Evolutionary conservation across 1,139 yeast genomes (phyloP), one percentile per base, ranked within the genome.

Genomic region (Protomyces pachydermus): DNA sequence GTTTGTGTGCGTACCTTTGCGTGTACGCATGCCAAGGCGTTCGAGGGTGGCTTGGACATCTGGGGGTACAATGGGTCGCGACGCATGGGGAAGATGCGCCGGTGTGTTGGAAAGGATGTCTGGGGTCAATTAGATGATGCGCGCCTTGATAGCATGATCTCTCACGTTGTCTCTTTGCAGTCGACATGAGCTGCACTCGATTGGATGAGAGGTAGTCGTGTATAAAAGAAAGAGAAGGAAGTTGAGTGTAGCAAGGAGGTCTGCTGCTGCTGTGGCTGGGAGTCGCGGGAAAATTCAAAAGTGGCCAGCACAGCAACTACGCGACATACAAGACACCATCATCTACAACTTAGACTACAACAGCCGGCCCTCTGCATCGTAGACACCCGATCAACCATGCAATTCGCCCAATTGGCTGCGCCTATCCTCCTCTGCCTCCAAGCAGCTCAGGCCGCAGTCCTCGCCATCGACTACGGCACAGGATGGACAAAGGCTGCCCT

Each of bases 401-500:
- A 45, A 20, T 14, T 50, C 20, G 32, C 53, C 25, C 45, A 34
- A 10, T 16, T 42, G 32, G 65, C 64, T 14, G 23, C 25, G 14
- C 3, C 23, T 12, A 18, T 42, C 8, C 48, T 42, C 12, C 25
- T 42, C 6, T n/a, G 48, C 23, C 23, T n/a, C 25, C 48, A 42
- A 10, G 25, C 48, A 6, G 48, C 18, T 23, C 12, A 55, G 20
- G 82, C 82, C 8, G 95, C 96, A 2, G 82, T 93, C 18, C 77
- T 93, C 60, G 98, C 97, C 34, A 79, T 93, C 55, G 99, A 93
- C 74, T 86, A 82, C 72, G 98, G 99, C 63, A 87, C 88, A 66
- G 95, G 91, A 72, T 88, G 81, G 78, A 84, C 93, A 45, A 93
- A 95, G 74, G 90, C 96, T 1, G 89, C 87, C 60, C 79, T 93